Conservation (phyloP, 805 yeast species). For the Barnettozyma salicaria region DNA sequence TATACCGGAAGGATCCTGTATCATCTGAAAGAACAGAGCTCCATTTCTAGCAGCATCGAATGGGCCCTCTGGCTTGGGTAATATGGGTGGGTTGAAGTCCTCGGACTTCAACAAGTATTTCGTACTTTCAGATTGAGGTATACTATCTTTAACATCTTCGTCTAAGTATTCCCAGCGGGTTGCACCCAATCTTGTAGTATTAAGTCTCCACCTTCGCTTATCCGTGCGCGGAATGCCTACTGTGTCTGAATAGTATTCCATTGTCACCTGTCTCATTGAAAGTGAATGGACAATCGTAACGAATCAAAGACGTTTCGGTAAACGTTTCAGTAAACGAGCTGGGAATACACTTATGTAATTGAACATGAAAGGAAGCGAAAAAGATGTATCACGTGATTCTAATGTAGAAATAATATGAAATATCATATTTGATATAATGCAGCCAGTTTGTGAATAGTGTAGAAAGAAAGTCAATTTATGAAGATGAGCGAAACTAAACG, state of each 20-base stretch:
- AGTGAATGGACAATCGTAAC: slow-evolving; percentile 45
- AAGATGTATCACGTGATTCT: no score
- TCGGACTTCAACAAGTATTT: slow-evolving; percentile 47
- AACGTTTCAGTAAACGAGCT: no score
- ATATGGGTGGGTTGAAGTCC: slow-evolving; percentile 33
- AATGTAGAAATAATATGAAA: no score
- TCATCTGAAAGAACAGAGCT: slow-evolving; percentile 54
- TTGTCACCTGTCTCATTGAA: not conserved
- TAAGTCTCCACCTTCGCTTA: slow-evolving; percentile 64
- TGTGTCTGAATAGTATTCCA: slow-evolving; percentile 55
- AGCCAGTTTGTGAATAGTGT: no score
- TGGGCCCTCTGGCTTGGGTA: slow-evolving; percentile 36
- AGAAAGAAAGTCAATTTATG: not conserved
- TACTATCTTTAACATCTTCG: slow-evolving; percentile 32
- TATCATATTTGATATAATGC: no score
- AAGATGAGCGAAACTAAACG: slow-evolving; percentile 20
- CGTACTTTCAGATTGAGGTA: slow-evolving; percentile 49
- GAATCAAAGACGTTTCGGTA: slow-evolving; percentile 14
- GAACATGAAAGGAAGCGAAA: no score
- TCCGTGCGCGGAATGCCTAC: slow-evolving; percentile 68
- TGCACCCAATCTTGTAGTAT: slow-evolving; percentile 64
- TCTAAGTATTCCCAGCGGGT: slow-evolving; percentile 72
- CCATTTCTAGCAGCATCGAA: slow-evolving; percentile 65
- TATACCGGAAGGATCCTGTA: slow-evolving; percentile 82
- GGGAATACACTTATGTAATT: no score